Conservation (phyloP, 2,329 filamentous ascomycete species). For the Plenodomus tracheiphilus region DNA sequence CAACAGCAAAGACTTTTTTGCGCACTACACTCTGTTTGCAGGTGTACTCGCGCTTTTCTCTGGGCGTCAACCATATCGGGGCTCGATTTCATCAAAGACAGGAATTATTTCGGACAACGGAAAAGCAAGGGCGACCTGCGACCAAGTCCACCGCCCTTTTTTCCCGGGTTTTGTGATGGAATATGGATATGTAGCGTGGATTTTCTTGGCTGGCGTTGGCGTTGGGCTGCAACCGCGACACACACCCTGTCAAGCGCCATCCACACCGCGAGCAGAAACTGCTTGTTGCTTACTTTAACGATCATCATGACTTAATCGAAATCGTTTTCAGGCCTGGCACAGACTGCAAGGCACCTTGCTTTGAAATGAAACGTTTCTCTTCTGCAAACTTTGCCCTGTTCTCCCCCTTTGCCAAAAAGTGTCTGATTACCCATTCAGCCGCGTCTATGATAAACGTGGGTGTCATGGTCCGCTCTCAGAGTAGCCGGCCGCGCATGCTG, state of each 20-base stretch:
- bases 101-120: conserved; percentile 9
- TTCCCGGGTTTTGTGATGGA: conserved; percentile 6
- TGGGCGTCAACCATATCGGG: conserved; percentile 13
- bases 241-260: conserved; percentile 4
- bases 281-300: neutral
- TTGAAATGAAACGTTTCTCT: neutral
- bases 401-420: neutral
- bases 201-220: conserved; percentile 15
- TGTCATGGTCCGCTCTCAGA: neutral
- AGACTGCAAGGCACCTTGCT: neutral
- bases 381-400: neutral
- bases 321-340: neutral
- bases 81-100: conserved; percentile 19
- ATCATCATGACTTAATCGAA: neutral
- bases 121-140: conserved; percentile 22
- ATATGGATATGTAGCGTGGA: conserved; percentile 3
- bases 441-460: neutral
- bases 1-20: conserved; percentile 9
- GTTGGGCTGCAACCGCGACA: conserved; percentile 20
- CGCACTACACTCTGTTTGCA: conserved; percentile 7
- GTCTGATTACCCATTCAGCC: neutral
- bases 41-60: conserved; percentile 13
- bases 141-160: conserved; percentile 8
- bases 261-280: neutral
- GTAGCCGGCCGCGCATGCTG: too few species aligned